Conservation (phyloP, 1,284 basidiomycete species). For the Ganoderma boninense region DNA sequence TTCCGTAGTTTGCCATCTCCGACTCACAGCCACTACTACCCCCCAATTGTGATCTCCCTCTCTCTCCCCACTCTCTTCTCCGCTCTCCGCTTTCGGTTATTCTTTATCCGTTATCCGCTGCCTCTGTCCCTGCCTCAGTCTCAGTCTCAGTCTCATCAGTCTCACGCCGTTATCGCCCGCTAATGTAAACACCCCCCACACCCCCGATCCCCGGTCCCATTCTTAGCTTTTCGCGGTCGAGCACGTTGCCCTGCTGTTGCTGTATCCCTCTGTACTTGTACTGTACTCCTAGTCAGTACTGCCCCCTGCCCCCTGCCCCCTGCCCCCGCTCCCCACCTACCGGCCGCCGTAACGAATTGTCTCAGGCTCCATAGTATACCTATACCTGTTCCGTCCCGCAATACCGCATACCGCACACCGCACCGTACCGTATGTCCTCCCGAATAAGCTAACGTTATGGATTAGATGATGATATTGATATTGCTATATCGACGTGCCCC, state of each 20-base stretch:
- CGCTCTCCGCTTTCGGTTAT: not conserved
- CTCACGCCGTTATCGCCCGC: not conserved
- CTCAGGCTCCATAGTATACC: slow-evolving; percentile 1
- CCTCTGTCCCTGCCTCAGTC: no score
- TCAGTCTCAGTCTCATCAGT: not conserved
- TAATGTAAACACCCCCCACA: not conserved
- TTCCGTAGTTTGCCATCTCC: not conserved
- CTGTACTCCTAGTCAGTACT: not conserved
- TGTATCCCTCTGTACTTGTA: slow-evolving; percentile 9
- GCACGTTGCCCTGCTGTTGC: slow-evolving; percentile 11
- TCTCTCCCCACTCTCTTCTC: not conserved
- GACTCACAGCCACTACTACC: not conserved
- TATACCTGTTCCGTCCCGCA: no score
- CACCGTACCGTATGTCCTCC: slow-evolving; percentile 8
- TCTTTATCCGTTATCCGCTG: not conserved
- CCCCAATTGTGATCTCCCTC: no score
- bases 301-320: not conserved
- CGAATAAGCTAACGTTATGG: slow-evolving; percentile 12
- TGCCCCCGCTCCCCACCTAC: no score
- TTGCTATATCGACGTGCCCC: no score
- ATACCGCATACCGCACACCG: slow-evolving; percentile 2
- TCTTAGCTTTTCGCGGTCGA: slow-evolving; percentile 10
- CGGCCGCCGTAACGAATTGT: not conserved
- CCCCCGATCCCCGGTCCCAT: not conserved
- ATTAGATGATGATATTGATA: not conserved